Percentiles rank a stretch among this genome's conserved stretches.
Evolutionary conservation across 1,284 basidiomycete genomes (phyloP).

Genomic region (Sporisorium scitamineum): DNA sequence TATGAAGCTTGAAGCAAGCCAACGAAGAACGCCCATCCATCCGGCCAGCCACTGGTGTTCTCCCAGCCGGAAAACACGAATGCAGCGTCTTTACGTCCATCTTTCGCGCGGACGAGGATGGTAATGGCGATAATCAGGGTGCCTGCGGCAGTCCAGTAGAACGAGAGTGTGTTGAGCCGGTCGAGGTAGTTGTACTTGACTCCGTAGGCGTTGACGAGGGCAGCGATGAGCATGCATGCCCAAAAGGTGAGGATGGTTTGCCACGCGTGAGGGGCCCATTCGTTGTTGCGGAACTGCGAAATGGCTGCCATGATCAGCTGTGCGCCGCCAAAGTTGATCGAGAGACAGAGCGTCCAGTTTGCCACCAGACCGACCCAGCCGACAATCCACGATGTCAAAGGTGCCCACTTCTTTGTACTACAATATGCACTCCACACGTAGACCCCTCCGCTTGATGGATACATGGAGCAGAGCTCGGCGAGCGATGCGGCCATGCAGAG

Average conservation of each 20-base stretch:
- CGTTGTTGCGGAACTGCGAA: conserved; percentile 68
- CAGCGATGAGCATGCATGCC: conserved; percentile 69
- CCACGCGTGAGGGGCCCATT: conserved; percentile 58
- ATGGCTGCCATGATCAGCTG: conserved; percentile 72
- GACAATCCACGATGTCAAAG: conserved; percentile 71
- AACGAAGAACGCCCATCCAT: conserved; percentile 70
- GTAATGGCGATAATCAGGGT: conserved; percentile 71
- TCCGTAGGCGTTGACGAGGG: conserved; percentile 67
- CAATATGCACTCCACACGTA: conserved; percentile 72
- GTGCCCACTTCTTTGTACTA: conserved; percentile 70
- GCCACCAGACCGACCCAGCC: conserved; percentile 72
- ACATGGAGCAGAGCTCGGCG: conserved; percentile 72
- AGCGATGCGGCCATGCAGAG: conserved; percentile 71
- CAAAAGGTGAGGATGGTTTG: conserved; percentile 71
- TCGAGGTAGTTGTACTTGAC: conserved; percentile 58
- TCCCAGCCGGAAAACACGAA: conserved; percentile 70
- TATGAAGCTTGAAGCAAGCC: conserved; percentile 69
- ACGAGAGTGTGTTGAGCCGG: conserved; percentile 68
- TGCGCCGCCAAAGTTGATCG: conserved; percentile 72
- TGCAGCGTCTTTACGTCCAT: conserved; percentile 68
- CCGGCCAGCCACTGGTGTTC: conserved; percentile 65
- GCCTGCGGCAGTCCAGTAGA: conserved; percentile 71
- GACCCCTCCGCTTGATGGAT: conserved; percentile 71
- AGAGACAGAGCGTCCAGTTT: conserved; percentile 71
- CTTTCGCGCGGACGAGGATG: conserved; percentile 70